These are phyloP conservation scores for Didymella pomorum DNA, from an alignment of 2,329 filamentous ascomycete genomes.

Conservation along the genomic window DNA sequence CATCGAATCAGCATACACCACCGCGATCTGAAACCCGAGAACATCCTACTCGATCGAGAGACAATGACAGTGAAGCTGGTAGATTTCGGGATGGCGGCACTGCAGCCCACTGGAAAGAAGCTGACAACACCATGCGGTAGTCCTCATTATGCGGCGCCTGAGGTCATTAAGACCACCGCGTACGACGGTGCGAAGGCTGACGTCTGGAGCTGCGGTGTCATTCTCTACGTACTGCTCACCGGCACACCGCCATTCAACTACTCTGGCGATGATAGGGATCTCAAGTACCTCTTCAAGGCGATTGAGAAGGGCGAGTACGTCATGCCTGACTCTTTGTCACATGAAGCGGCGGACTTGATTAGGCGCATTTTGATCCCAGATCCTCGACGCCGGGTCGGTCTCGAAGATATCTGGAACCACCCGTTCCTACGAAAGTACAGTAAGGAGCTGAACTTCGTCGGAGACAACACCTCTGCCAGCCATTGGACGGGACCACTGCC, in stretches of 20 bases:
- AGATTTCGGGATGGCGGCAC: slow-evolving; percentile 96
- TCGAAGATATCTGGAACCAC: slow-evolving; percentile 85
- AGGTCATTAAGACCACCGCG: slow-evolving; percentile 77
- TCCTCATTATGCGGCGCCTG: slow-evolving; percentile 94
- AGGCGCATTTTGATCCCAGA: slow-evolving; percentile 79
- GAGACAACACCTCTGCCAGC: slow-evolving; percentile 61
- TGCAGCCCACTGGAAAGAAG: slow-evolving; percentile 80
- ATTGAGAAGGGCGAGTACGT: slow-evolving; percentile 59
- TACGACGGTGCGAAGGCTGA: slow-evolving; percentile 90
- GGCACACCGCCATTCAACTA: slow-evolving; percentile 81
- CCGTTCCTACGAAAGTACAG: slow-evolving; percentile 87
- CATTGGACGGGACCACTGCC: slow-evolving; percentile 63
- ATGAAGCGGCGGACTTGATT: slow-evolving; percentile 80
- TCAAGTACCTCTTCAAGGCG: slow-evolving; percentile 69
- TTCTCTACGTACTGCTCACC: slow-evolving; percentile 84
- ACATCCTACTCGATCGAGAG: slow-evolving; percentile 82
- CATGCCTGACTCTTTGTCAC: slow-evolving; percentile 62
- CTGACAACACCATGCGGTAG: slow-evolving; percentile 93
- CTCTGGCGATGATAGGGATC: slow-evolving; percentile 57
- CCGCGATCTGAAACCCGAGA: slow-evolving; percentile 95
- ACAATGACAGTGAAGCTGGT: slow-evolving; percentile 85
- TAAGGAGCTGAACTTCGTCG: slow-evolving; percentile 70
- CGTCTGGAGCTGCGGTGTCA: slow-evolving; percentile 85
- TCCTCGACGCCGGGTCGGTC: slow-evolving; percentile 78
- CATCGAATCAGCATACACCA: slow-evolving; percentile 96